Evolutionary conservation across 345 rosid species (phyloP).

Genomic region (Luvunga scandens): DNA sequence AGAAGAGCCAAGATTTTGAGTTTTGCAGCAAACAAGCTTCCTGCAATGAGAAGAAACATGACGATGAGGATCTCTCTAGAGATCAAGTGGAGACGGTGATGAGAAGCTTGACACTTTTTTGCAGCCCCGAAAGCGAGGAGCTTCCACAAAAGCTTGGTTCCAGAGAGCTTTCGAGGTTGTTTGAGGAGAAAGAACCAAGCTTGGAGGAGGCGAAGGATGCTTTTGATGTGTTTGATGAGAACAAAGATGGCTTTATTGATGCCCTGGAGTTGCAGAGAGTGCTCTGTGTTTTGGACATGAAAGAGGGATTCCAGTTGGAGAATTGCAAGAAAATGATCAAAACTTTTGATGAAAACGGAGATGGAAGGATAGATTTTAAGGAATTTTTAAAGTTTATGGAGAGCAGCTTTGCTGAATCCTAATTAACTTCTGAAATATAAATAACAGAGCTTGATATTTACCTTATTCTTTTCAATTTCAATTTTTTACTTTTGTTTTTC

Average conservation of each 20-base stretch:
- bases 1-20: slow-evolving; percentile 28
- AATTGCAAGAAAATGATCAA: slow-evolving; percentile 67
- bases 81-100: slow-evolving; percentile 70
- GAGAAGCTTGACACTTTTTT: slow-evolving; percentile 49
- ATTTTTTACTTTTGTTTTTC: background rate
- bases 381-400: slow-evolving; percentile 81
- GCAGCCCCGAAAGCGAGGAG: slow-evolving; percentile 38
- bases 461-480: background rate
- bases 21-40: slow-evolving; percentile 17
- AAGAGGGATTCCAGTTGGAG: slow-evolving; percentile 40
- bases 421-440: background rate
- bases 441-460: background rate
- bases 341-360: slow-evolving; percentile 52
- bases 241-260: slow-evolving; percentile 76
- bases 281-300: slow-evolving; percentile 46
- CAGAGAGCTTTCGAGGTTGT: slow-evolving; percentile 47
- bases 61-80: slow-evolving; percentile 29
- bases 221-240: slow-evolving; percentile 76
- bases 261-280: slow-evolving; percentile 72
- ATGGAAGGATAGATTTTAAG: slow-evolving; percentile 61
- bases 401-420: slow-evolving; percentile 38
- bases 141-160: slow-evolving; percentile 32
- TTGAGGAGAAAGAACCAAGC: slow-evolving; percentile 80
- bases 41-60: slow-evolving; percentile 1
- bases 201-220: slow-evolving; percentile 71